Evolutionary conservation across 1,284 basidiomycete species (phyloP), one percentile per base, ranked within the genome.

Genomic region (Vanrija sp.): DNA sequence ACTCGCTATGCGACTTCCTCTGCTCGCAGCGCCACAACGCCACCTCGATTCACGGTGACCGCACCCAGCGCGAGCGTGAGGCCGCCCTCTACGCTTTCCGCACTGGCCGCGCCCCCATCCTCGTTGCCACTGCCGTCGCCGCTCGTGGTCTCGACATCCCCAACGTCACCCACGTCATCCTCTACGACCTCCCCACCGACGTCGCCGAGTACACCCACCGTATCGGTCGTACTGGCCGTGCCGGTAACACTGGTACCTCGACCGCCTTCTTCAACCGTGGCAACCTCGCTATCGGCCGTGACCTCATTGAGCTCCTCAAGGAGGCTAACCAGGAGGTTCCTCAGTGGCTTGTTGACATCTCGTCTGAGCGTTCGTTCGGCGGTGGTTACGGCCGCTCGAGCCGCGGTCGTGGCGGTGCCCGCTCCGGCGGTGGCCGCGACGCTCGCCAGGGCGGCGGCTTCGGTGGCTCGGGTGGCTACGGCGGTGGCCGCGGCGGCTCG

Each of bases 141-240:
- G 95, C 96, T 56, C 92, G 96, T 82, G 95, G 95, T 76, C 85
- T 99, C 67, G 95, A 99, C 80, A 98, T 99, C 66, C 96, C 96
- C 65, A 96, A 99, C 77, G 95, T 99, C 69, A 97, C 91, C 25
- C 96, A 98, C 76, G 95, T 99, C 68, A 83, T 98, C 79, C 66
- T 75, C 78, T 98, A 97, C 78, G 96, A 98, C 76, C 80, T 99
- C n/a, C 95, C 95, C 18, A 89, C 88, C 59, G 95, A 99, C 78
- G 95, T 99, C 59, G 95, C 98, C 72, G 96, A 97, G 77, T 97
- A 97, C 77, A 94, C 96, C 46, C 93, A 97, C 76, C 90, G 93
- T 71, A 97, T 97, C 71, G 95, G 95, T 81, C 92, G 95, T 83
- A 98, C 96, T 19, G 95, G 96, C 52, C 94, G 95, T 85, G 96